These are phyloP conservation scores for Paraconiothyrium sp. DNA, from an alignment of 2,329 filamentous ascomycete species.

Conservation along the genomic window DNA sequence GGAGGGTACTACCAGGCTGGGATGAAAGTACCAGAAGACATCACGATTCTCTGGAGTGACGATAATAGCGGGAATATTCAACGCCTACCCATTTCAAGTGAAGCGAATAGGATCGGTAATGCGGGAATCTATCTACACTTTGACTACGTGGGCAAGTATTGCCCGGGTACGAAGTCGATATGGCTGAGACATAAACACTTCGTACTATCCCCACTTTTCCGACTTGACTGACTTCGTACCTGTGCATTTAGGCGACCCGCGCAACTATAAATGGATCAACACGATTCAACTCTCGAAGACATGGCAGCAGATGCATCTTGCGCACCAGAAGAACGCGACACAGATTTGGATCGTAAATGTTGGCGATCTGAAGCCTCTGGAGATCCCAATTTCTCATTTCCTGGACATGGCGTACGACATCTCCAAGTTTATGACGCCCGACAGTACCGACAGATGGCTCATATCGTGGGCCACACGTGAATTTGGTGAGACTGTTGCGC, in stretches of 20 bases:
- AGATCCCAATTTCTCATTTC: slow-evolving; percentile 67
- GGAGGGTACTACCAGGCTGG: slow-evolving; percentile 72
- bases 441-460: slow-evolving; percentile 59
- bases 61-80: slow-evolving; percentile 73
- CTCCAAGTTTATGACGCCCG: slow-evolving; percentile 59
- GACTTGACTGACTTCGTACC: too few relatives aligned
- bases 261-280: slow-evolving; percentile 67
- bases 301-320: slow-evolving; percentile 70
- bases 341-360: slow-evolving; percentile 73
- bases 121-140: slow-evolving; percentile 72
- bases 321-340: slow-evolving; percentile 64
- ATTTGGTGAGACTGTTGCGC: slow-evolving; percentile 59
- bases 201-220: too few relatives aligned
- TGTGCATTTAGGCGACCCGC: slow-evolving; percentile 49
- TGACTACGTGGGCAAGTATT: slow-evolving; percentile 62
- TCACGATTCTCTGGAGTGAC: slow-evolving; percentile 73
- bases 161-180: too few relatives aligned
- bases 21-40: slow-evolving; percentile 68
- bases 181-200: too few relatives aligned
- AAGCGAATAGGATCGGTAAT: slow-evolving; percentile 64
- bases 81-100: slow-evolving; percentile 65
- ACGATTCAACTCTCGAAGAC: slow-evolving; percentile 70
- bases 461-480: slow-evolving; percentile 65
- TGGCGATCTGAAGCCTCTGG: slow-evolving; percentile 69
- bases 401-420: slow-evolving; percentile 72